phyloP scores from a whole-genome alignment of 2,329 filamentous ascomycete genomes.

The Dactylellina parvicollis region DNA sequence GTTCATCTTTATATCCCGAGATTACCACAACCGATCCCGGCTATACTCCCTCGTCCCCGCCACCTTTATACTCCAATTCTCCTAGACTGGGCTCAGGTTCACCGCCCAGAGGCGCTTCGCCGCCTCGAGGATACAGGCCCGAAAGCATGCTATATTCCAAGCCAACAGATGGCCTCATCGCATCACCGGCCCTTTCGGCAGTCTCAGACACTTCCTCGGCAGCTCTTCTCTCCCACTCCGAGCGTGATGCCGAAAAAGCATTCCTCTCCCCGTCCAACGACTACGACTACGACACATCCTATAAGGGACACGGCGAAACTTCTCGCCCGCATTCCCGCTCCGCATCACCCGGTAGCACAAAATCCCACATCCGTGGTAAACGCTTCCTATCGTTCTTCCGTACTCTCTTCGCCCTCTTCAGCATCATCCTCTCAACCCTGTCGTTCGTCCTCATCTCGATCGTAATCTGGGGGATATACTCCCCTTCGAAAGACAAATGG shows the following conservation, averaged over 20 bases:
- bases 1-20: background rate
- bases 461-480: slow-evolving; percentile 30
- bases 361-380: slow-evolving; percentile 34
- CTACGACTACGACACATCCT: slow-evolving; percentile 19
- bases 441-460: slow-evolving; percentile 15
- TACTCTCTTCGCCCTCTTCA: slow-evolving; percentile 11
- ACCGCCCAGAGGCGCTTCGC: background rate
- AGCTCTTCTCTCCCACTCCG: slow-evolving; percentile 25
- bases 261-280: background rate
- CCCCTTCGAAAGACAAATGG: slow-evolving; percentile 4
- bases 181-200: background rate
- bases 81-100: slow-evolving; percentile 2
- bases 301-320: background rate
- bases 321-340: background rate
- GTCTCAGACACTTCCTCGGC: slow-evolving; percentile 3
- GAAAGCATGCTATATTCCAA: slow-evolving; percentile 40
- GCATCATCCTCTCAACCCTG: slow-evolving; percentile 1
- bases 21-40: background rate
- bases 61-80: slow-evolving; percentile 25
- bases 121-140: slow-evolving; percentile 11
- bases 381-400: slow-evolving; percentile 5
- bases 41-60: slow-evolving; percentile 4
- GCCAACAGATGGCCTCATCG: background rate
- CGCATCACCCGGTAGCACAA: background rate
- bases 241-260: slow-evolving; percentile 27